A percentile compares a stretch with the other conserved stretches of the same genome.
Conservation (phyloP, 352 stramenopile species). For the Pseudoperonospora humuli region DNA sequence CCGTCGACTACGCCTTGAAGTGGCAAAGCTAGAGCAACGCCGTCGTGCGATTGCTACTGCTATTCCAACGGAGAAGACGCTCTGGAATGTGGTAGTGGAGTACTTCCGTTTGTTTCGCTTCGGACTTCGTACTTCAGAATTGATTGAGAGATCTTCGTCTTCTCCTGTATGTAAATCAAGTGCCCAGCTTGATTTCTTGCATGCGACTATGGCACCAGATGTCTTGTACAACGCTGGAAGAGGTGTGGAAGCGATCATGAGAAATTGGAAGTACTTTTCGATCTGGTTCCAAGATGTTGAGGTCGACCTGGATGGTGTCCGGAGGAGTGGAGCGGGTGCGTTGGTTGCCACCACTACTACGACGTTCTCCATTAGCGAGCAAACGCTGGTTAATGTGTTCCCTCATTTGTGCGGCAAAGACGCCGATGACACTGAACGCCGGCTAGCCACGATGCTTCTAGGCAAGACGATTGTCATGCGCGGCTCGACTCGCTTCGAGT, state of each 20-base stretch:
- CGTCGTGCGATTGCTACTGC: constrained; percentile 2
- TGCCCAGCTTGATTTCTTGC: constrained; percentile 10
- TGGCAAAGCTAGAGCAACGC: constrained; percentile 6
- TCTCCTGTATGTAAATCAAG: neutral
- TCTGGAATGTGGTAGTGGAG: constrained; percentile 17
- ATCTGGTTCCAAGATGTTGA: constrained; percentile 7
- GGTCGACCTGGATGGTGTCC: constrained; percentile 4
- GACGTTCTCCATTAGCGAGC: constrained; percentile 6
- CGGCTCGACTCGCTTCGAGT: constrained; percentile 7
- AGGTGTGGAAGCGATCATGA: constrained; percentile 5
- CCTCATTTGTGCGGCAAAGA: neutral
- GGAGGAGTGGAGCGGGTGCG: neutral
- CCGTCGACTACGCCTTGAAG: constrained; percentile 3
- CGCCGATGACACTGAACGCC: neutral
- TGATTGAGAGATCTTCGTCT: no score
- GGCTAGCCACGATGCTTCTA: constrained; percentile 1
- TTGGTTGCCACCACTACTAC: neutral
- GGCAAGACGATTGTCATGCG: constrained; percentile 10
- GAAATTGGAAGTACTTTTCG: constrained; percentile 9
- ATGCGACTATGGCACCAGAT: neutral
- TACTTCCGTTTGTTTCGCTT: constrained; percentile 20
- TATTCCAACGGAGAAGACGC: constrained; percentile 4
- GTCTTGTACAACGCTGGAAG: constrained; percentile 6
- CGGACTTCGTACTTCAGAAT: neutral
- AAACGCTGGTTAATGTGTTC: constrained; percentile 2